These are phyloP conservation scores for Beauveria sp. DNA, from an alignment of 2,329 filamentous ascomycete genomes.

Conservation along the genomic window DNA sequence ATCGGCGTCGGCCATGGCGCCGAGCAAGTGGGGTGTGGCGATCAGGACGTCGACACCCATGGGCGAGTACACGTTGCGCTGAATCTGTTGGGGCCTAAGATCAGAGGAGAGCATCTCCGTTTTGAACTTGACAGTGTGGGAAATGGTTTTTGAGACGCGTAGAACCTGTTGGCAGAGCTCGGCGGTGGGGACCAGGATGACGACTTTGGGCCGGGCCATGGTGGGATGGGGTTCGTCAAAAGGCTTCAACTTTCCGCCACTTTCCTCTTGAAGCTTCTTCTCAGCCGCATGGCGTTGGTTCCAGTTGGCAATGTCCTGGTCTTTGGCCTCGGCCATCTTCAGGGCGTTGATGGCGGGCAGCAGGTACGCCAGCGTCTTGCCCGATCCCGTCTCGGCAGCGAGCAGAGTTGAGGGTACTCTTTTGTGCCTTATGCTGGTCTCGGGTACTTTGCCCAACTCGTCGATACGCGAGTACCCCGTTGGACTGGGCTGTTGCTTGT, in stretches of 20 bases:
- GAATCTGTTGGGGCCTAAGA: conserved; percentile 69
- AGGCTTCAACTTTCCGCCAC: conserved; percentile 51
- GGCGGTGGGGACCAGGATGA: conserved; percentile 85
- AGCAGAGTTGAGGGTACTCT: conserved; percentile 56
- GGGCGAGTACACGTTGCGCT: conserved; percentile 73
- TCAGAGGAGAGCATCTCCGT: conserved; percentile 74
- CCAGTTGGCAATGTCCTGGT: conserved; percentile 51
- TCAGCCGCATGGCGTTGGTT: conserved; percentile 48
- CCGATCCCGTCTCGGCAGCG: conserved; percentile 92
- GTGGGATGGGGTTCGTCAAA: conserved; percentile 64
- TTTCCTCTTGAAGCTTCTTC: conserved; percentile 46
- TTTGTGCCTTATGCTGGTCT: conserved; percentile 1
- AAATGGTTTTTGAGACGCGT: conserved; percentile 69
- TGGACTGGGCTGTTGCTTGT: too few relatives aligned
- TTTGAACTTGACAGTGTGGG: conserved; percentile 81
- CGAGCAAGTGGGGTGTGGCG: conserved; percentile 80
- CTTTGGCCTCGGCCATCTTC: conserved; percentile 63
- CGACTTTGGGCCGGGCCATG: conserved; percentile 69
- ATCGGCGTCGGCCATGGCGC: conserved; percentile 80
- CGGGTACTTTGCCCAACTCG: conserved; percentile 32
- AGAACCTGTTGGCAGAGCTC: conserved; percentile 89
- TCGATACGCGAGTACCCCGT: conserved; percentile 2
- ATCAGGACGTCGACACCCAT: conserved; percentile 79
- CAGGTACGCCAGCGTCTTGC: conserved; percentile 91
- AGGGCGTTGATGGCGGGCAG: conserved; percentile 77